Evolutionary conservation across 371 early-diverging fungal species (phyloP).

Genomic region (Encephalitozoon hellem): DNA sequence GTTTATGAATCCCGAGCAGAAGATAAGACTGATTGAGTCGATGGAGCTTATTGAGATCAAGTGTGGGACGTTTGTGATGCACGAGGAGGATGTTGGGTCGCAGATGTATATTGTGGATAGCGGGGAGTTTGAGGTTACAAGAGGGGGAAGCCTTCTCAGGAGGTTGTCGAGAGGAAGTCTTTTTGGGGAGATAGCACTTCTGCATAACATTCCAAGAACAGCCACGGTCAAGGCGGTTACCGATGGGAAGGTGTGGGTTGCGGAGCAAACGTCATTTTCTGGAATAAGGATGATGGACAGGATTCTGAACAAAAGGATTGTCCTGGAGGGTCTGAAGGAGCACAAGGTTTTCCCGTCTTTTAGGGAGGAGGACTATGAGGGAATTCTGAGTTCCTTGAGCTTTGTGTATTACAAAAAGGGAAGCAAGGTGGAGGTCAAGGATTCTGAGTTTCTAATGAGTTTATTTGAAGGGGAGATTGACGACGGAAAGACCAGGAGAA

Average conservation of each 20-base stretch:
- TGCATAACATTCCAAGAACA: slow-evolving; percentile 87
- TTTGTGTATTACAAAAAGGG: slow-evolving; percentile 23
- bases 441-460: slow-evolving; percentile 18
- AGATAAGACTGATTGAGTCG: slow-evolving; percentile 48
- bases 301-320: slow-evolving; percentile 32
- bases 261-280: slow-evolving; percentile 46
- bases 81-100: slow-evolving; percentile 86
- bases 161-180: slow-evolving; percentile 58
- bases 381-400: slow-evolving; percentile 5
- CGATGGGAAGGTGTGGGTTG: slow-evolving; percentile 77
- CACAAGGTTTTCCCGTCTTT: slow-evolving; percentile 17
- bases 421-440: neutral
- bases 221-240: slow-evolving; percentile 72
- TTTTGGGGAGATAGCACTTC: slow-evolving; percentile 85
- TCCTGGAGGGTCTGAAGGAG: slow-evolving; percentile 26
- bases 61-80: slow-evolving; percentile 70
- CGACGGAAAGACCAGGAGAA: neutral
- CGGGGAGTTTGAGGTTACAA: slow-evolving; percentile 81
- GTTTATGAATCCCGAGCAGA: slow-evolving; percentile 48
- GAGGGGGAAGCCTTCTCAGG: slow-evolving; percentile 60
- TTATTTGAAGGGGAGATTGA: slow-evolving; percentile 6
- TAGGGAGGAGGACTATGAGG: slow-evolving; percentile 22
- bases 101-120: slow-evolving; percentile 88
- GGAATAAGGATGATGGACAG: slow-evolving; percentile 48
- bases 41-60: slow-evolving; percentile 40